These are phyloP conservation scores for Diaporthe amygdali DNA, from an alignment of 2,329 filamentous ascomycete species.

Conservation along the genomic window DNA sequence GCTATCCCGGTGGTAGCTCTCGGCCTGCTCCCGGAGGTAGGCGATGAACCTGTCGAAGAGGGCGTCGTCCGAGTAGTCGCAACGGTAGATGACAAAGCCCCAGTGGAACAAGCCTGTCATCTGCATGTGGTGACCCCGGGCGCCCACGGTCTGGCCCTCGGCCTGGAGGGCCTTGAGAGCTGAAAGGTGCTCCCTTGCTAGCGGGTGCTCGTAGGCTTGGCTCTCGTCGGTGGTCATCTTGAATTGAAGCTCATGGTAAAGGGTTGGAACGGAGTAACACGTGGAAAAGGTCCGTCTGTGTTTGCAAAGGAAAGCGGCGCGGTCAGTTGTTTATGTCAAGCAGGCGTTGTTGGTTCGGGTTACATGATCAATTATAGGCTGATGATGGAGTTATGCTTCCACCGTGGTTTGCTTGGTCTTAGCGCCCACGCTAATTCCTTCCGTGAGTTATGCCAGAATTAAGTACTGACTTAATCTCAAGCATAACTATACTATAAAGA, in stretches of 20 bases:
- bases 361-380: too few relatives aligned
- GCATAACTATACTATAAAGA: too few relatives aligned
- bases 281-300: too few relatives aligned
- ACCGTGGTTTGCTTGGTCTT: too few relatives aligned
- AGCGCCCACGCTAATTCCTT: too few relatives aligned
- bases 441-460: too few relatives aligned
- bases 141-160: not conserved
- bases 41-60: conserved; percentile 33
- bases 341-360: too few relatives aligned
- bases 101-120: not conserved
- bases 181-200: not conserved
- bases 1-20: not conserved
- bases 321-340: too few relatives aligned
- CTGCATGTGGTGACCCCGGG: not conserved
- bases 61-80: conserved; percentile 26
- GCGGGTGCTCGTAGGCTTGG: not conserved
- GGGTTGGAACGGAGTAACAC: too few relatives aligned
- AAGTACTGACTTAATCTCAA: too few relatives aligned
- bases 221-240: not conserved
- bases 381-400: too few relatives aligned
- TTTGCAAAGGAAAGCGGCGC: too few relatives aligned
- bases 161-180: not conserved
- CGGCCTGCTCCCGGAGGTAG: conserved; percentile 30
- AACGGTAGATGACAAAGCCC: not conserved
- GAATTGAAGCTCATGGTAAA: not conserved